These are phyloP conservation scores for Arthrobotrys entomopaga DNA, from an alignment of 2,329 filamentous ascomycete genomes.

Conservation along the genomic window DNA sequence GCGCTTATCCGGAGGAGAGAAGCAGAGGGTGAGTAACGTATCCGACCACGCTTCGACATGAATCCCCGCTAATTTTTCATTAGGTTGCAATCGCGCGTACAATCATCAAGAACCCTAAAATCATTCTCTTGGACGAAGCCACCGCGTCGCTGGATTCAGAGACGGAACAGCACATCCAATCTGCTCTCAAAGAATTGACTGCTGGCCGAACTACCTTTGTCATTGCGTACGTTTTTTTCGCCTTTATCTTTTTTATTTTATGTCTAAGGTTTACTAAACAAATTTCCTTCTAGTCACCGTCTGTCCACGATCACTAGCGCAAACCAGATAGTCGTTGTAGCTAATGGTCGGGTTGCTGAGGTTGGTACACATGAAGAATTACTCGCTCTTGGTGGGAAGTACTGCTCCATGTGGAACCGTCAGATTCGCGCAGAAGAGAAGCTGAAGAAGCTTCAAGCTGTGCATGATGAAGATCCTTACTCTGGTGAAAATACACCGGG, in stretches of 20 bases:
- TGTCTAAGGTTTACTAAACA: constrained; percentile 11
- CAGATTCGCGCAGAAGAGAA: constrained; percentile 77
- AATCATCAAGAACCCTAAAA: constrained; percentile 88
- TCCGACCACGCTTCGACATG: neutral
- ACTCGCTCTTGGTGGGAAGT: constrained; percentile 75
- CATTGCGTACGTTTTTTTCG: constrained; percentile 74
- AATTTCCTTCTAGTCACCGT: constrained; percentile 73
- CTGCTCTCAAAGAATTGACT: constrained; percentile 81
- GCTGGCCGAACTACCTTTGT: constrained; percentile 90
- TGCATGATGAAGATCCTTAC: constrained; percentile 51
- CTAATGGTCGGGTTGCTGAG: constrained; percentile 80
- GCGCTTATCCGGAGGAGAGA: constrained; percentile 87
- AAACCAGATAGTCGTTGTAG: constrained; percentile 83
- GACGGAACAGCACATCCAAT: constrained; percentile 92
- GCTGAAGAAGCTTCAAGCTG: constrained; percentile 55
- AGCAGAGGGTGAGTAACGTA: constrained; percentile 71
- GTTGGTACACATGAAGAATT: constrained; percentile 82
- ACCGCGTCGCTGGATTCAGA: constrained; percentile 91
- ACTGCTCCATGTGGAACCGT: constrained; percentile 88
- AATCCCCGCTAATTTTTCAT: neutral
- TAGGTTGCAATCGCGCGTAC: constrained; percentile 87
- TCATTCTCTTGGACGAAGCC: constrained; percentile 92
- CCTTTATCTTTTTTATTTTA: neutral
- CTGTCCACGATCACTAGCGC: constrained; percentile 86
- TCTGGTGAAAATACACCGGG: constrained; percentile 53